Evolutionary conservation across 495 filamentous ascomycete genomes (phyloP).

Genomic region (Penicillium canescens): DNA sequence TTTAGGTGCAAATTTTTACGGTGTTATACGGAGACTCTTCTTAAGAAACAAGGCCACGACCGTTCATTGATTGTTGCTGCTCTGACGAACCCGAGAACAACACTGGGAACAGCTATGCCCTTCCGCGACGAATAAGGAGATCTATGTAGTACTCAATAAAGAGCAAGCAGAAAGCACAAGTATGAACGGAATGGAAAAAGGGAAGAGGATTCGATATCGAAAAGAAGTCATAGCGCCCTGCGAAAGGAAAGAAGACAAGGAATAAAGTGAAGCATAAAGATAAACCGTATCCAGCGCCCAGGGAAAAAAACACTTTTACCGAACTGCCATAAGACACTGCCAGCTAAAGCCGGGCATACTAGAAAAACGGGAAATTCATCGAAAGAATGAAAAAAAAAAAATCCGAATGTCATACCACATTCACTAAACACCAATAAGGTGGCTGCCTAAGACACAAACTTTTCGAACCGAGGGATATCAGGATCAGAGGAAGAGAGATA

Average conservation of each 20-base stretch:
- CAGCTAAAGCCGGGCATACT: conserved; percentile 11
- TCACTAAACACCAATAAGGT: conserved; percentile 39
- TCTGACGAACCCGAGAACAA: conserved; percentile 4
- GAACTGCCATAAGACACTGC: conserved; percentile 6
- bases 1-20: too few species aligned
- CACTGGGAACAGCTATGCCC: background rate
- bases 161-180: conserved; percentile 16
- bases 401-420: conserved; percentile 34
- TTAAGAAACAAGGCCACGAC: background rate
- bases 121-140: conserved; percentile 38
- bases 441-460: conserved; percentile 44
- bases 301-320: conserved; percentile 22
- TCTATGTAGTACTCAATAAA: conserved; percentile 40
- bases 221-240: conserved; percentile 38
- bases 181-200: background rate
- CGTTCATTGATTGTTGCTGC: conserved; percentile 8
- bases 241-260: conserved; percentile 16
- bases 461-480: conserved; percentile 55
- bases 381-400: conserved; percentile 16
- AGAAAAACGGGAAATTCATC: conserved; percentile 8
- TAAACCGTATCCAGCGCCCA: conserved; percentile 17
- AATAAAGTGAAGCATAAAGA: conserved; percentile 13
- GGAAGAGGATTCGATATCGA: conserved; percentile 11
- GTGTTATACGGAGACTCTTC: background rate
- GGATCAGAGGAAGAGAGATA: conserved; percentile 37